Evolutionary conservation across 2,329 filamentous ascomycete species (phyloP).

Genomic region (Diplodia corticola): DNA sequence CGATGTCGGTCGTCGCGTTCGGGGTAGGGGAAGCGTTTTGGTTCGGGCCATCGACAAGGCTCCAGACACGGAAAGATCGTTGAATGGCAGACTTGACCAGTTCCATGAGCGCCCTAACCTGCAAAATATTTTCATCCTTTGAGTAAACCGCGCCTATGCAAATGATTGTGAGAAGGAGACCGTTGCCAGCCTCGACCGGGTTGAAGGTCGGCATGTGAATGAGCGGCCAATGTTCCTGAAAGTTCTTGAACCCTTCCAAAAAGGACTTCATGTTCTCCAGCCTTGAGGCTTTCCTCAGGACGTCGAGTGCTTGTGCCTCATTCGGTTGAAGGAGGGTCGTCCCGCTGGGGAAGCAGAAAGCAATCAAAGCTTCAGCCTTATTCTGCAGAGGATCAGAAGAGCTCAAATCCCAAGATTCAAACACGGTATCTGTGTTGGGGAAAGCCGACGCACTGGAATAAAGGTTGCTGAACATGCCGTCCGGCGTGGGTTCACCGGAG

Average conservation of each 20-base stretch:
- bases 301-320: slow-evolving; percentile 53
- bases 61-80: slow-evolving; percentile 56
- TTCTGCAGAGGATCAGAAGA: slow-evolving; percentile 47
- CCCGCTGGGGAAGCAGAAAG: slow-evolving; percentile 53
- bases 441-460: slow-evolving; percentile 48
- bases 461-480: slow-evolving; percentile 51
- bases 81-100: slow-evolving; percentile 61
- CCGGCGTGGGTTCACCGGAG: slow-evolving; percentile 47
- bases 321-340: slow-evolving; percentile 22
- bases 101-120: slow-evolving; percentile 69
- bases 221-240: slow-evolving; percentile 71
- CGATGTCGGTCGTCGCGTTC: slow-evolving; percentile 48
- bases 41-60: slow-evolving; percentile 34
- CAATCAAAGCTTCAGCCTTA: slow-evolving; percentile 47
- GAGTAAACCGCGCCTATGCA: slow-evolving; percentile 76
- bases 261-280: slow-evolving; percentile 70
- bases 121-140: slow-evolving; percentile 57
- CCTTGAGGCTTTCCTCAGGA: slow-evolving; percentile 59
- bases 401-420: slow-evolving; percentile 46
- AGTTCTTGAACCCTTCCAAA: slow-evolving; percentile 69
- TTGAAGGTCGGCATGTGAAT: slow-evolving; percentile 72
- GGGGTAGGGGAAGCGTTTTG: slow-evolving; percentile 43
- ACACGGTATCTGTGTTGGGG: slow-evolving; percentile 39
- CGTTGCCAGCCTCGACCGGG: slow-evolving; percentile 64
- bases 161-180: slow-evolving; percentile 68